phyloP scores from a whole-genome alignment of 495 filamentous ascomycete genomes.

The Ramalina intermedia region DNA sequence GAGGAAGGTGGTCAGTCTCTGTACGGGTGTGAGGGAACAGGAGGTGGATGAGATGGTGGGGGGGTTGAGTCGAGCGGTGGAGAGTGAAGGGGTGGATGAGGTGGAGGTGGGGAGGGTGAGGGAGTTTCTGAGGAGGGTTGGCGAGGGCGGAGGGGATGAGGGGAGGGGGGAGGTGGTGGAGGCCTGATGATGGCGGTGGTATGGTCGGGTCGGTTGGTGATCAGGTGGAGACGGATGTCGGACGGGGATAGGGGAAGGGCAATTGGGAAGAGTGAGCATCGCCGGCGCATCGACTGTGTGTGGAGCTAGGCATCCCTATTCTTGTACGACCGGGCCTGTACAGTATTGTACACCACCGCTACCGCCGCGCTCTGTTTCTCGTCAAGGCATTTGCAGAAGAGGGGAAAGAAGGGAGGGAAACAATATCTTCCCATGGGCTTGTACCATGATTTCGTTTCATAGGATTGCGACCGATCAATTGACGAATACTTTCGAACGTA shows the following conservation, averaged over 20 bases:
- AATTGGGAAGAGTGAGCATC: neutral
- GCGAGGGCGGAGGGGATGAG: conserved; percentile 21
- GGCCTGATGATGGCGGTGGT: neutral
- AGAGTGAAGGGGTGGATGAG: conserved; percentile 51
- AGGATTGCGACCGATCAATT: no score
- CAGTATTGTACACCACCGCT: no score
- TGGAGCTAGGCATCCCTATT: no score
- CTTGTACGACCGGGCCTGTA: no score
- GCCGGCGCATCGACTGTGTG: no score
- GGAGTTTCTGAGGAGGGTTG: conserved; percentile 60
- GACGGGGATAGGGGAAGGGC: neutral
- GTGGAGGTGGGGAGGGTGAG: conserved; percentile 54
- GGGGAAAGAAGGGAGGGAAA: no score
- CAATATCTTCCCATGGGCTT: no score
- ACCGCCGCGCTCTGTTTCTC: no score
- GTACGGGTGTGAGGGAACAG: conserved; percentile 41
- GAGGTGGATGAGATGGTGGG: conserved; percentile 51
- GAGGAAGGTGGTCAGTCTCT: conserved; percentile 52
- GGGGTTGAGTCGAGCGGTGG: conserved; percentile 50
- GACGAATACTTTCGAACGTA: no score
- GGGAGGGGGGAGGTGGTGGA: neutral
- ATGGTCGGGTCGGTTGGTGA: neutral
- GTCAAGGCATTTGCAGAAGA: no score
- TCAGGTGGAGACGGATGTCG: neutral
- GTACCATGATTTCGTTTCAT: no score